Base-by-base conservation (phyloP, 495 filamentous ascomycete genomes). In the Penicillium antarcticum region DNA sequence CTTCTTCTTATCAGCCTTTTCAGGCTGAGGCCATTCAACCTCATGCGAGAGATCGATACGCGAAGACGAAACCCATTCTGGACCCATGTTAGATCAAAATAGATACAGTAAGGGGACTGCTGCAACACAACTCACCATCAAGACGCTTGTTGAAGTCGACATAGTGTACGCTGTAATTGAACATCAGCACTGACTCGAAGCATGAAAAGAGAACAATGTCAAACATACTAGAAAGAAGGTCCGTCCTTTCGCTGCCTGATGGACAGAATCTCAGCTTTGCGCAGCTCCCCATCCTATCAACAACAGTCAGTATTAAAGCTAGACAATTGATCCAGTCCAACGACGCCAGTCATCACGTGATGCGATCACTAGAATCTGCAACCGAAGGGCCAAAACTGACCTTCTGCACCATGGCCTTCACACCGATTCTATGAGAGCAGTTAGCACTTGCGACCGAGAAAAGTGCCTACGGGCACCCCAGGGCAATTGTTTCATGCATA, bases 81-180 rank as follows among this genome's bases (percentile, higher is more conserved):
- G 5, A 36, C n/a, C 11, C 0, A n/a, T 46, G 45, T 72, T 19
- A 71, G 59, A 59, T 37, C 16, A 14, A 32, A 14, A 14, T 6
- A 11, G 40, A 42, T 0, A 18, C 14, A 33, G 16, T 10, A 5
- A 37, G 16, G 46, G 6, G 16, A 48, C 1, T 12, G 11, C 17
- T 12, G 18, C 7, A 14, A 37, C 19, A 11, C 17, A 16, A 52
- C 61, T 54, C 64, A 81, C 78, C 80, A 69, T 98, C 94, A 14
- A 98, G 80, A 75, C 94, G 94, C 65, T 98, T 98, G 75, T 98
- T 98, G 82, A 96, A 98, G 56, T 97, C 95, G 51, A 96, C 90
- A 70, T 97, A 98, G 68, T 98, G 95, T 58, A 96, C 92, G 65
- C 80, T 84, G 45, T 26, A 57, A 16, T 24, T 18, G 37, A n/a